Evolutionary conservation across 2,329 filamentous ascomycete species (phyloP), one percentile per base, ranked within the genome.

Genomic region (Westerdykella aurantiaca): DNA sequence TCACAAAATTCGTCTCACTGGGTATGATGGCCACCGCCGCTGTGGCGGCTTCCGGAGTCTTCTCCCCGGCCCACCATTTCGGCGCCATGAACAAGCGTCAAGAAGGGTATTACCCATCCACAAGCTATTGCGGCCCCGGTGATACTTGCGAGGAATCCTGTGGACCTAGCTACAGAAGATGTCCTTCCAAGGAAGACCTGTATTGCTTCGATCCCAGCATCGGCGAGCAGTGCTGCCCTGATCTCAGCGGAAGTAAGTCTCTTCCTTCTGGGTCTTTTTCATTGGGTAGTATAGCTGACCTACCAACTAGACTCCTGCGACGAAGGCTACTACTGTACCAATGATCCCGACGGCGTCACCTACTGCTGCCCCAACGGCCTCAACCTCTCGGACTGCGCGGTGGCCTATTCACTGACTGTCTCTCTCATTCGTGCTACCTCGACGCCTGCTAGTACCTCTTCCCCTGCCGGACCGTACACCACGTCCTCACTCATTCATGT

Each of bases 311-410:
- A 80, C 64, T 78, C 80, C 25, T 84, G 81, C 62, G 74, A 79
- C 25, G 61, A 67, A 13, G 79, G 78, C 39, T 84, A 77, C 70
- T 83, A 78, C 71, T 84, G 81, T 69, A 74, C 78, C n/a, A 69
- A 74, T 52, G 74, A 81, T 58, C 61, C 65, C 41, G 55, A 63
- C 37, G 63, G 67, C 42, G 67, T 72, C 44, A 82, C 80, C 29
- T 76, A 76, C 70, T 84, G 81, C 71, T 84, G 81, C 66, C 78
- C 79, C 34, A 66, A 81, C 35, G 71, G 68, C 48, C 70, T 77
- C 71, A 69, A 73, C 48, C 69, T 81, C 39, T 65, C 64, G 21
- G 65, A 75, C 37, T 84, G 81, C 64, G 80, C 80, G 44, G 64
- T 68, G 41, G 70, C 67, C 23, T 76, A 75, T 53, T 66, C 61